Evolutionary conservation across 495 filamentous ascomycete genomes (phyloP), one percentile per base, ranked within the genome.

Genomic region (Penicillium angulare): DNA sequence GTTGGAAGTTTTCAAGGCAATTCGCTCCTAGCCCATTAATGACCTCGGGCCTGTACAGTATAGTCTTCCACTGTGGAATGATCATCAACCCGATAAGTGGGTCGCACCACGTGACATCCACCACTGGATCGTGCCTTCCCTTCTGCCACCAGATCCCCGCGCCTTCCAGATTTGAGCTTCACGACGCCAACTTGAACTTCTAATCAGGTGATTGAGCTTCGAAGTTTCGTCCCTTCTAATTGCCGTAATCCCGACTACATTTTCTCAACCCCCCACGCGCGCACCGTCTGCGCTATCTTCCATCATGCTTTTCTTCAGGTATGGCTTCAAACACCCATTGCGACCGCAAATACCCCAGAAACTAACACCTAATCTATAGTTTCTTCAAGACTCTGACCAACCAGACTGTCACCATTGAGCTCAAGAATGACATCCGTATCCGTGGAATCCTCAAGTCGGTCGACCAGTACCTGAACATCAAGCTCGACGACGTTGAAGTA

Each of bases 331-430:
- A 27, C 43, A 20, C 13, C 21, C 29, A 45, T 41, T 51, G 43
- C 58, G 33, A 31, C 5, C 35, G 9, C 18, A 34, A 43, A 44
- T 34, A 2, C 43, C 29, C 38, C 44, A 9, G 3, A 10, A 12
- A 24, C 18, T 18, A 20, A 21, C 17, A 1, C 4, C 31, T 18
- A 9, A 3, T 15, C 10, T 27, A 18, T 59, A 97, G 95, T 75
- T 98, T 97, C 82, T 98, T 98, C 85, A 97, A 97, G 73, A 97
- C 93, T 48, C 88, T 97, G 59, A 93, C 96, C 66, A 93, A 97
- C 79, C 89, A 96, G 66, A 86, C 92, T 75, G 83, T 89, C 46
- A 97, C 90, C 32, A 90, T 98, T 69, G 93, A 97, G 74, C 88
- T 98, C 70, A 98, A 98, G 76, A 98, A 98, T 71, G 93, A 98